phyloP scores from a whole-genome alignment of 2,329 filamentous ascomycete species.

The Xylaria hypoxylon region DNA sequence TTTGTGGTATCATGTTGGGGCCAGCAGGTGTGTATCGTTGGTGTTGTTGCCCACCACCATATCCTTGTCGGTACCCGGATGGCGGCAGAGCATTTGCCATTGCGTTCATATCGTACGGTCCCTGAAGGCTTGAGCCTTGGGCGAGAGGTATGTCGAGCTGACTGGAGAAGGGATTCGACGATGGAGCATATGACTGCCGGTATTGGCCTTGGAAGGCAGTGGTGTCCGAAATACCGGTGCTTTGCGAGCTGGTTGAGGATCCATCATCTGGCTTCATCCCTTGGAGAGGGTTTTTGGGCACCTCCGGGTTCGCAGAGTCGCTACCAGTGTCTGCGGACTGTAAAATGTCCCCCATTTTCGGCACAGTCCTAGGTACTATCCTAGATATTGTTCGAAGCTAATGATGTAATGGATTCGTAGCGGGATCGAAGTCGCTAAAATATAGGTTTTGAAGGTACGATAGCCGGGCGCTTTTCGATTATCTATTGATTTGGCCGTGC shows the following conservation, averaged over 20 bases:
- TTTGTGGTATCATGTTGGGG: conserved; percentile 55
- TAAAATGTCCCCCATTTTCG: conserved; percentile 53
- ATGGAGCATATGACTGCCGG: conserved; percentile 49
- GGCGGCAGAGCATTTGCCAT: conserved; percentile 60
- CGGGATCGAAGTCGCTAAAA: conserved; percentile 23
- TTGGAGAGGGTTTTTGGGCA: conserved; percentile 38
- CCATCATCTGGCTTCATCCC: conserved; percentile 42
- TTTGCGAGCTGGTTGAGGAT: conserved; percentile 40
- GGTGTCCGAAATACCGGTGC: conserved; percentile 41
- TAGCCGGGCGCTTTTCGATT: conserved; percentile 15
- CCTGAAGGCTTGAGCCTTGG: conserved; percentile 49
- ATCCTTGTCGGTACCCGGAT: conserved; percentile 54
- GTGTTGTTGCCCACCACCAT: conserved; percentile 52
- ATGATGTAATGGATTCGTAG: conserved; percentile 14
- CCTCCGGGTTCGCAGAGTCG: conserved; percentile 48
- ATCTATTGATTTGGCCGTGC: conserved; percentile 18
- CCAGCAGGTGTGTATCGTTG: conserved; percentile 47
- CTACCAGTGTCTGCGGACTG: conserved; percentile 46
- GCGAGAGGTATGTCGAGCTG: conserved; percentile 57
- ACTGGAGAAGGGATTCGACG: conserved; percentile 56
- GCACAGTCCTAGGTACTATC: not conserved
- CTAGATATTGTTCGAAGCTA: conserved; percentile 8
- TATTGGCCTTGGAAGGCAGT: conserved; percentile 49
- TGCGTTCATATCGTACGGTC: conserved; percentile 61
- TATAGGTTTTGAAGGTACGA: conserved; percentile 16